Conservation (phyloP, 306 rosid species). For the Cucumis hystrix region DNA sequence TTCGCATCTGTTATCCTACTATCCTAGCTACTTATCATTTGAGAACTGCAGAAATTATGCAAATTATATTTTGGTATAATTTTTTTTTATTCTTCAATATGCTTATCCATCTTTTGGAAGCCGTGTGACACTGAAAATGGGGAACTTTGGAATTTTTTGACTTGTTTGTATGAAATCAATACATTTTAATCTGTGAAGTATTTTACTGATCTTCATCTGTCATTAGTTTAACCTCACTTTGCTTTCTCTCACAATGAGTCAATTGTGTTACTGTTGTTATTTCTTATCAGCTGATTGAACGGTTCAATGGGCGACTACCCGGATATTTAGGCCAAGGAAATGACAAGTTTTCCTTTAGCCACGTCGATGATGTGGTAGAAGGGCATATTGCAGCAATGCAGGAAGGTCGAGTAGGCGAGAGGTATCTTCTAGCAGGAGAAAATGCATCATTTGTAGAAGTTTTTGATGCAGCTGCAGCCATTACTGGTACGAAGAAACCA, state of each 20-base stretch:
- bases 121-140: not conserved
- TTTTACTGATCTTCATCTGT: not conserved
- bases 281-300: constrained; percentile 45
- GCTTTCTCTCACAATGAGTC: not conserved
- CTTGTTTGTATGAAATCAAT: not conserved
- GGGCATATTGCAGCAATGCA: constrained; percentile 69
- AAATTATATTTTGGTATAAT: not conserved
- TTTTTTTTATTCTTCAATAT: not conserved
- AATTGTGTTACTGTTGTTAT: not conserved
- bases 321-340: constrained; percentile 68
- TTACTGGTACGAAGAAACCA: constrained; percentile 53
- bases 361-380: constrained; percentile 75
- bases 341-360: constrained; percentile 63
- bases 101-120: not conserved
- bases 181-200: not conserved
- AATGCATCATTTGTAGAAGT: constrained; percentile 63
- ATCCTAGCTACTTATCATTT: not conserved
- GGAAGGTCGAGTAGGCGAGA: constrained; percentile 49
- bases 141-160: not conserved
- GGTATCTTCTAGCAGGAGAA: constrained; percentile 80
- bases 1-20: not conserved
- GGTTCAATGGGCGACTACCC: constrained; percentile 74
- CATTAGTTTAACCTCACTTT: not conserved
- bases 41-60: not conserved
- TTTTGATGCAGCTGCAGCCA: constrained; percentile 60